phyloP scores from a whole-genome alignment of 108 stramenopile genomes.

The Schizochytrium sp. region DNA sequence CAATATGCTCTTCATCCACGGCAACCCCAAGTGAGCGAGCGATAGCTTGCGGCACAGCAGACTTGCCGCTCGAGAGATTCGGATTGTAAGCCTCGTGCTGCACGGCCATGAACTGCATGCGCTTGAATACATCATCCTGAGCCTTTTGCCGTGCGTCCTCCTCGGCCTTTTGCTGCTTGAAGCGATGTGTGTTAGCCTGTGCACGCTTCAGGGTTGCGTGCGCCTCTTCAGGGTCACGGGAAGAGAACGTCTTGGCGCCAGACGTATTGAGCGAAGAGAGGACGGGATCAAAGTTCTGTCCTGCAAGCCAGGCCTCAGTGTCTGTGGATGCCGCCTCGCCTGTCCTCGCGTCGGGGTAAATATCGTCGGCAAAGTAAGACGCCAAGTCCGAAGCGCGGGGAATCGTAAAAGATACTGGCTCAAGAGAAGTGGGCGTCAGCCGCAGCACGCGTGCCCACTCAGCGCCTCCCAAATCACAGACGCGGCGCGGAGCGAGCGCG shows the following conservation, averaged over 20 bases:
- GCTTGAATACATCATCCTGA: not conserved
- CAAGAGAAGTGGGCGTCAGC: not conserved
- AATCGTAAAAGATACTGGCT: not conserved
- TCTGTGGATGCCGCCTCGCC: not conserved
- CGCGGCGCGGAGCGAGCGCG: conserved; percentile 5
- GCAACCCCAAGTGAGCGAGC: not conserved
- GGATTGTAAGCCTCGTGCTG: conserved; percentile 1
- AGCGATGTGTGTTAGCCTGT: not conserved
- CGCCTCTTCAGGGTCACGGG: not conserved
- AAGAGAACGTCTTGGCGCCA: not conserved
- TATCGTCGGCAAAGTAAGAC: not conserved
- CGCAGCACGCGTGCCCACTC: not conserved
- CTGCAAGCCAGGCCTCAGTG: not conserved
- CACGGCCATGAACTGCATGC: conserved; percentile 11
- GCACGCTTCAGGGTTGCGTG: not conserved
- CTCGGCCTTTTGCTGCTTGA: not conserved
- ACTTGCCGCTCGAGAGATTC: not conserved
- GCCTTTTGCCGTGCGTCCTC: not conserved
- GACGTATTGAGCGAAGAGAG: not conserved
- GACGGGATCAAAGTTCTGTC: not conserved
- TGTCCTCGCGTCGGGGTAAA: not conserved
- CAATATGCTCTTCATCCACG: not conserved
- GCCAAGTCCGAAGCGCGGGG: not conserved
- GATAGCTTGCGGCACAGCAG: not conserved
- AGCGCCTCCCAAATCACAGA: not conserved